phyloP scores from a whole-genome alignment of 176 grass and related monocot species.

The Musa beccarii region DNA sequence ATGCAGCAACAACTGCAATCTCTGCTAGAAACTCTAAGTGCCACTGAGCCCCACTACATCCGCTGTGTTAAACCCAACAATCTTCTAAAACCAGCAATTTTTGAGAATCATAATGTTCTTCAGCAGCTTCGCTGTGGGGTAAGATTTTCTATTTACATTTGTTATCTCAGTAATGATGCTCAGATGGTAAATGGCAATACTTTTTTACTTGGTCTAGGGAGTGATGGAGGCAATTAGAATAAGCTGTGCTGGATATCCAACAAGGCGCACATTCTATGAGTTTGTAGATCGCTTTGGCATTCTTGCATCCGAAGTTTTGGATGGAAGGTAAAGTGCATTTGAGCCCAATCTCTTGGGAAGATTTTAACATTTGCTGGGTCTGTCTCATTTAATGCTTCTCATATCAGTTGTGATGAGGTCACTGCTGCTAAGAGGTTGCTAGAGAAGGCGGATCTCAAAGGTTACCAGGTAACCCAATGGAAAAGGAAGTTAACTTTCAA shows the following conservation, averaged over 20 bases:
- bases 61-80: slow-evolving; percentile 98
- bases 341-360: slow-evolving; percentile 9
- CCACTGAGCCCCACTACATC: slow-evolving; percentile 96
- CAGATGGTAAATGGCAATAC: slow-evolving; percentile 26
- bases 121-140: slow-evolving; percentile 98
- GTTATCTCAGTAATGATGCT: background rate
- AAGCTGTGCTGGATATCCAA: slow-evolving; percentile 95
- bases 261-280: slow-evolving; percentile 83
- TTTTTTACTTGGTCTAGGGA: slow-evolving; percentile 42
- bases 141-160: slow-evolving; percentile 27
- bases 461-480: slow-evolving; percentile 59
- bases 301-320: slow-evolving; percentile 76
- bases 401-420: slow-evolving; percentile 69
- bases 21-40: slow-evolving; percentile 83
- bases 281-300: slow-evolving; percentile 96
- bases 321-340: slow-evolving; percentile 55
- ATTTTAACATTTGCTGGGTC: slow-evolving; percentile 4
- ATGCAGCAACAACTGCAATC: slow-evolving; percentile 98
- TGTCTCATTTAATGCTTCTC: slow-evolving; percentile 16
- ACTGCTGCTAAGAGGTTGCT: slow-evolving; percentile 58
- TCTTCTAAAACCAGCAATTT: slow-evolving; percentile 92
- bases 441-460: slow-evolving; percentile 79
- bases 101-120: slow-evolving; percentile 89
- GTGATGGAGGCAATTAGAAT: slow-evolving; percentile 99
- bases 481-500: background rate